A percentile compares a stretch with the other conserved stretches of the same genome.
phyloP scores from a whole-genome alignment of 2,329 filamentous ascomycete species.

The Phaeophleospora eucalypticola region DNA sequence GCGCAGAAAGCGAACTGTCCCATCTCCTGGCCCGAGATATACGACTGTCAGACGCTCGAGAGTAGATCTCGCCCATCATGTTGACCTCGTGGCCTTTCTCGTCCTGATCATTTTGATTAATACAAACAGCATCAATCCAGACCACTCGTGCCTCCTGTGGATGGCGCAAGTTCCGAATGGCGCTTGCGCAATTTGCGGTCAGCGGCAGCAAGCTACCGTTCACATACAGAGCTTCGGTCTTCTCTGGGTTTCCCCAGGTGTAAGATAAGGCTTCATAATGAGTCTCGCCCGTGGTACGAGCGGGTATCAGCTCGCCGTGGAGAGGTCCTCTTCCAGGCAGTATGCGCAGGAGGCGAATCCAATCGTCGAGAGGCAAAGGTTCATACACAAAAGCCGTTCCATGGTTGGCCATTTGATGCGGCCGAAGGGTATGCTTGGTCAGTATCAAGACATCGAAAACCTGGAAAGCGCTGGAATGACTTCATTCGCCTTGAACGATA shows the following conservation, averaged over 20 bases:
- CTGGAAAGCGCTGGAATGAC: too few relatives aligned
- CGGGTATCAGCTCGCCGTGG: neutral
- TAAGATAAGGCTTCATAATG: neutral
- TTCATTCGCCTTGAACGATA: too few relatives aligned
- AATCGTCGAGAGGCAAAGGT: neutral
- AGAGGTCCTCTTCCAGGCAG: neutral
- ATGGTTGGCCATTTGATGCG: too few relatives aligned
- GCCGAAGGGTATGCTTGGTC: too few relatives aligned
- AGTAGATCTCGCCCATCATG: conserved; percentile 6
- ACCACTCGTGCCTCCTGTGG: neutral
- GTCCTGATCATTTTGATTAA: conserved; percentile 1
- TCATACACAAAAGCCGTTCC: too few relatives aligned
- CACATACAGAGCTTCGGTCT: neutral
- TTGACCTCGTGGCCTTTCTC: conserved; percentile 5
- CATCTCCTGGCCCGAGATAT: conserved; percentile 1
- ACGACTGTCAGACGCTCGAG: neutral
- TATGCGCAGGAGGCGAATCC: neutral
- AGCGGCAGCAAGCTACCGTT: neutral
- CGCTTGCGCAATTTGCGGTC: conserved; percentile 2
- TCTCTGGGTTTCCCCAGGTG: conserved; percentile 1
- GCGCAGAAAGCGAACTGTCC: conserved; percentile 1
- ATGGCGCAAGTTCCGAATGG: neutral
- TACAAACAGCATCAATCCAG: conserved; percentile 4
- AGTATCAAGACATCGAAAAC: too few relatives aligned
- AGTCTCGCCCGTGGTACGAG: neutral